phyloP scores from a whole-genome alignment of 192 early-diverging fungal species.

The Chytriomyces sp. region DNA sequence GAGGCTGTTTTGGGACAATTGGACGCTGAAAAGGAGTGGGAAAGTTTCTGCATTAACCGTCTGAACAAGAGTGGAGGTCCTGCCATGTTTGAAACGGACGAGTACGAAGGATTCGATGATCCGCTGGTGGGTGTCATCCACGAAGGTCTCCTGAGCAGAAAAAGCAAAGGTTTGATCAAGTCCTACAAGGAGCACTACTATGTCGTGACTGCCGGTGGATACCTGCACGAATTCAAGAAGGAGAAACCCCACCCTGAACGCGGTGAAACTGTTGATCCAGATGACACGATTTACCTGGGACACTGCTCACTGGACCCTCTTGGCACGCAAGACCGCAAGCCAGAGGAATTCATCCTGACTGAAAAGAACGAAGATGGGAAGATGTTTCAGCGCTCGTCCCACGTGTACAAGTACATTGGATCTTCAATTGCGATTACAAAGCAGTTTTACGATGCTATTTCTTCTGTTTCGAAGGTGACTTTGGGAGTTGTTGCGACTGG shows the following conservation, averaged over 20 bases:
- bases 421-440: neutral
- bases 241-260: constrained; percentile 19
- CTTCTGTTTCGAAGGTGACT: constrained; percentile 6
- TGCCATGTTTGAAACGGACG: constrained; percentile 28
- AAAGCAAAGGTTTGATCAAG: constrained; percentile 21
- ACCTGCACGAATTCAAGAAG: constrained; percentile 29
- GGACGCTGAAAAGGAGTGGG: constrained; percentile 29
- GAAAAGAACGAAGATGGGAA: constrained; percentile 28
- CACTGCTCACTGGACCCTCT: constrained; percentile 21
- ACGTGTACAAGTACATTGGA: constrained; percentile 22
- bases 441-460: constrained; percentile 29
- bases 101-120: constrained; percentile 30
- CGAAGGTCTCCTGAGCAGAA: constrained; percentile 25
- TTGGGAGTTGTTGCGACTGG: constrained; percentile 25
- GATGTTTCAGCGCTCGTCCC: constrained; percentile 3
- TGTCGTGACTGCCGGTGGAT: constrained; percentile 30
- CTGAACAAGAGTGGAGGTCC: constrained; percentile 22
- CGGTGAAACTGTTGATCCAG: neutral
- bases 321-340: constrained; percentile 25
- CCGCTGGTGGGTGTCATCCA: constrained; percentile 25
- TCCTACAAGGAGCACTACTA: constrained; percentile 32
- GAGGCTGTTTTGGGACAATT: constrained; percentile 4
- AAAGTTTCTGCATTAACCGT: constrained; percentile 13
- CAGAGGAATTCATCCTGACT: constrained; percentile 28
- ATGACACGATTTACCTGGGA: constrained; percentile 19